Percentiles rank a stretch among this genome's conserved stretches.
Conservation (phyloP, 179 eudicot species). For the Beta lomatogona region DNA sequence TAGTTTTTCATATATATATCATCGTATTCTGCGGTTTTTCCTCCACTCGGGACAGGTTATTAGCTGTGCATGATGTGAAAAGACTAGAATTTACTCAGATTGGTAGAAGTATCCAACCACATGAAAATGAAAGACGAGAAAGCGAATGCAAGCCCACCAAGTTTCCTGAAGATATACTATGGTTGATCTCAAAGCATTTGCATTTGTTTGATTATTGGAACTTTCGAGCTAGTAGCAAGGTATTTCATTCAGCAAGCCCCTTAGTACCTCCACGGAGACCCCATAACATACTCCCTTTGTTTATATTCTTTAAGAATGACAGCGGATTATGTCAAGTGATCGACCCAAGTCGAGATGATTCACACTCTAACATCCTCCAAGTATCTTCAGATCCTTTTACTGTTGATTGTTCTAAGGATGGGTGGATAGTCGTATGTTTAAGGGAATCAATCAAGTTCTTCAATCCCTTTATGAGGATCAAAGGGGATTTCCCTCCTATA, state of each 20-base stretch:
- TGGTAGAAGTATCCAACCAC: too few species aligned
- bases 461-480: slow-evolving; percentile 20
- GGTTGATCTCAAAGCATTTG: slow-evolving; percentile 15
- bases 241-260: not conserved
- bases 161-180: slow-evolving; percentile 13
- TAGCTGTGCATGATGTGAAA: not conserved
- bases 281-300: slow-evolving; percentile 6
- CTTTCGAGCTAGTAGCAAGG: slow-evolving; percentile 17
- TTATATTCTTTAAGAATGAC: not conserved
- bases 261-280: not conserved
- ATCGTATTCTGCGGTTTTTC: too few species aligned
- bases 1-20: too few species aligned
- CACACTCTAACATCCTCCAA: not conserved
- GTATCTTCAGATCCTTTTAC: not conserved
- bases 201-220: slow-evolving; percentile 26
- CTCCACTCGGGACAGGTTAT: not conserved
- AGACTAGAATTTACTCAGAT: not conserved
- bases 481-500: slow-evolving; percentile 7
- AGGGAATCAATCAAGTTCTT: slow-evolving; percentile 7
- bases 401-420: slow-evolving; percentile 22
- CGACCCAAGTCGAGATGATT: not conserved
- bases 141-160: not conserved
- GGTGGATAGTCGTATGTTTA: slow-evolving; percentile 20
- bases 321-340: slow-evolving; percentile 11
- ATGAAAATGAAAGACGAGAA: not conserved